Conservation (phyloP, 768 basidiomycete genomes). For the Sporobolomyces pararoseus region DNA sequence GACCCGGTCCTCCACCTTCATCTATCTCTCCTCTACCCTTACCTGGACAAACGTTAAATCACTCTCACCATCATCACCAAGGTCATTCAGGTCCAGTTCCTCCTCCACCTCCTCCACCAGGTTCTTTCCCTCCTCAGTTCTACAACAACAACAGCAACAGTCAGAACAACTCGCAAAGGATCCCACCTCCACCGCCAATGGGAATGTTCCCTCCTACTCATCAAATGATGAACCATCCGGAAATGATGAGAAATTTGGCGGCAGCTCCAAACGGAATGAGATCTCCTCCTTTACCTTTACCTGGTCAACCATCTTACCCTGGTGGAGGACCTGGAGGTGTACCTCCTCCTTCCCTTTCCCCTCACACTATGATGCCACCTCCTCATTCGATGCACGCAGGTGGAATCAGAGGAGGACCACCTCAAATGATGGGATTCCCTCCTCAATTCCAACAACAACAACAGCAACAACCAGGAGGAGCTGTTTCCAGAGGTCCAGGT, state of each 20-base stretch:
- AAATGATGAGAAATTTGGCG: constrained; percentile 9
- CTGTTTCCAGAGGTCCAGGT: too few relatives aligned
- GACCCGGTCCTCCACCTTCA: neutral
- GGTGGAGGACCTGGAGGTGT: too few relatives aligned
- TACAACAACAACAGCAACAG: neutral
- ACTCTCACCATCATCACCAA: neutral
- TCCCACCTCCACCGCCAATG: neutral
- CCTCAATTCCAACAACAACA: neutral
- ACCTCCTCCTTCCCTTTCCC: neutral
- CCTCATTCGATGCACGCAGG: neutral
- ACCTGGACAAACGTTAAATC: neutral
- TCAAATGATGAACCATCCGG: neutral
- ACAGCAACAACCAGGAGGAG: too few relatives aligned
- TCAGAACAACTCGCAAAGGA: neutral
- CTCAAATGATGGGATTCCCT: neutral
- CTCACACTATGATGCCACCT: too few relatives aligned
- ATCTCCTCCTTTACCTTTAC: constrained; percentile 1
- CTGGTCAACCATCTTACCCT: too few relatives aligned
- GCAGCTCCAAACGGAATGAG: neutral
- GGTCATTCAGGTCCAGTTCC: neutral
- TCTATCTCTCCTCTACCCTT: neutral
- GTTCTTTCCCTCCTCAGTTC: constrained; percentile 18
- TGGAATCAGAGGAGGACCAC: neutral
- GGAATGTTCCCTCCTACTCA: neutral
- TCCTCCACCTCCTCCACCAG: neutral